These are phyloP conservation scores for Rasamsonia emersonii DNA, from an alignment of 2,329 filamentous ascomycete genomes.

Conservation along the genomic window DNA sequence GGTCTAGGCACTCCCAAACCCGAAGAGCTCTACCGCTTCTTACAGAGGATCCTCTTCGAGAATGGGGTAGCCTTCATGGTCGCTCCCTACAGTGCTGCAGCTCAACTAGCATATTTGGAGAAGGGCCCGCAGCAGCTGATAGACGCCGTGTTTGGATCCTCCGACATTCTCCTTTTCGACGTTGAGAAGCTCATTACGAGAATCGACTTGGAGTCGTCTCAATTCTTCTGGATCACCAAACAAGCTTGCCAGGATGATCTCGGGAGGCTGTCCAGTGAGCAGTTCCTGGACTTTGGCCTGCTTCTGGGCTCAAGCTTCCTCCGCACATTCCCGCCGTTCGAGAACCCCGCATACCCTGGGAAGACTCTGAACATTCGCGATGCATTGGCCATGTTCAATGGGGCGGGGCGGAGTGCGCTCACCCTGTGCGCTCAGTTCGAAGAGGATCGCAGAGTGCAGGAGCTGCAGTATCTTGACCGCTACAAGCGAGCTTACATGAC, in stretches of 20 bases:
- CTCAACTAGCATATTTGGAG: constrained; percentile 75
- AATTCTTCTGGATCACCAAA: constrained; percentile 57
- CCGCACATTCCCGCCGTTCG: constrained; percentile 67
- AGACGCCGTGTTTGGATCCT: constrained; percentile 72
- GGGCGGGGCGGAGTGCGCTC: constrained; percentile 58
- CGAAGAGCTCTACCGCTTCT: constrained; percentile 64
- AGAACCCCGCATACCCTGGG: constrained; percentile 49
- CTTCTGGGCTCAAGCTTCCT: constrained; percentile 77
- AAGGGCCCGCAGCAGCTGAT: constrained; percentile 58
- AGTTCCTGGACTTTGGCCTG: constrained; percentile 76
- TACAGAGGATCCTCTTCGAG: constrained; percentile 65
- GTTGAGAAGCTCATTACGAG: constrained; percentile 63
- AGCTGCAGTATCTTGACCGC: constrained; percentile 70
- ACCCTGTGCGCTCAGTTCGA: constrained; percentile 68
- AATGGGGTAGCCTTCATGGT: constrained; percentile 67
- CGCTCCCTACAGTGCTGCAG: constrained; percentile 78
- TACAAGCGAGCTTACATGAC: constrained; percentile 80
- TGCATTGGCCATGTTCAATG: constrained; percentile 67
- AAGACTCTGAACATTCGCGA: constrained; percentile 58
- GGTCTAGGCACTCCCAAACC: constrained; percentile 58
- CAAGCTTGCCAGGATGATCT: constrained; percentile 62
- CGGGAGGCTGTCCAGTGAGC: constrained; percentile 54
- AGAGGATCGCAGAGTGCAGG: constrained; percentile 64
- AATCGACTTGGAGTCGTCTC: constrained; percentile 48
- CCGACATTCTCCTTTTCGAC: constrained; percentile 78